Evolutionary conservation across 805 yeast species (phyloP).

Genomic region (Yarrowia sp.): DNA sequence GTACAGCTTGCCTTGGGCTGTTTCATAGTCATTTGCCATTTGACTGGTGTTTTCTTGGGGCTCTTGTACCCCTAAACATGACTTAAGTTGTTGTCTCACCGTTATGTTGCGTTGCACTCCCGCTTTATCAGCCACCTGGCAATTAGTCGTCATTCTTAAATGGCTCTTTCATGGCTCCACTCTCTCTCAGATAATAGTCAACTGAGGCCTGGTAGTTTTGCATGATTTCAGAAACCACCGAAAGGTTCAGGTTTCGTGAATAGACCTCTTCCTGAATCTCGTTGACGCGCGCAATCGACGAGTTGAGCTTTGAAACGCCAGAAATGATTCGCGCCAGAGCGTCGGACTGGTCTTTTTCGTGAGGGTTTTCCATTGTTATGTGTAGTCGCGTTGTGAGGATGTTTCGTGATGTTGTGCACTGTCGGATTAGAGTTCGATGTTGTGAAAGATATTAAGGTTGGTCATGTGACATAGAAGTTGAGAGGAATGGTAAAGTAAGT

Average conservation of each 20-base stretch:
- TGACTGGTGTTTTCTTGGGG: too few species aligned
- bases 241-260: constrained; percentile 9
- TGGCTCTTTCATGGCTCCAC: constrained; percentile 14
- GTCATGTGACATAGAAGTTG: not conserved
- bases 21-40: too few species aligned
- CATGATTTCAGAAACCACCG: constrained; percentile 21
- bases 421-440: not conserved
- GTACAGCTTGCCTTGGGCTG: too few species aligned
- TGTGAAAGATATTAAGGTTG: not conserved
- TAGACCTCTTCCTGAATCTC: constrained; percentile 20
- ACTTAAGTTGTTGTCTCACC: too few species aligned
- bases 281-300: constrained; percentile 10
- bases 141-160: constrained; percentile 1
- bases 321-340: not conserved
- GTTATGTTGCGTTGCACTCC: too few species aligned
- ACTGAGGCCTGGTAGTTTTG: constrained; percentile 22
- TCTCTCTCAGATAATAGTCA: not conserved
- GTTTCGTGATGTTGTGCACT: not conserved
- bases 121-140: too few species aligned
- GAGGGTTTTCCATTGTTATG: constrained; percentile 18
- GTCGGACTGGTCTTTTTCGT: constrained; percentile 19
- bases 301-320: constrained; percentile 14
- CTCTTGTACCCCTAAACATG: too few species aligned
- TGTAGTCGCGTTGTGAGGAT: not conserved
- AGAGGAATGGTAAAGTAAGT: too few species aligned